phyloP scores from a whole-genome alignment of 2,329 filamentous ascomycete genomes.

The Penicillium sp. region DNA sequence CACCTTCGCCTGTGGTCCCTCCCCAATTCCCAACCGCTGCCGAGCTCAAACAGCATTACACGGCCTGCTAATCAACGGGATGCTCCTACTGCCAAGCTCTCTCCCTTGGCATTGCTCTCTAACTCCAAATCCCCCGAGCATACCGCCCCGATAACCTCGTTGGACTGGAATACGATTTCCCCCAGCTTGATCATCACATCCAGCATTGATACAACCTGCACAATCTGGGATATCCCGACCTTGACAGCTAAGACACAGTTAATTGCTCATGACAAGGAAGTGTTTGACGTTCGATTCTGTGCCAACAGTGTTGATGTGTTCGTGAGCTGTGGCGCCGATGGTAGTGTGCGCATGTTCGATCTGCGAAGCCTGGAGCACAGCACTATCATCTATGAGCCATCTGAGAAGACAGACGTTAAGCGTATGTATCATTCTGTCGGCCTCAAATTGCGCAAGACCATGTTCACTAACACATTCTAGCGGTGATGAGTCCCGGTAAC shows the following conservation, averaged over 20 bases:
- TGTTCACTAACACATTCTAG: conserved; percentile 2
- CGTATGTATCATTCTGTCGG: conserved; percentile 48
- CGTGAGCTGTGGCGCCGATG: conserved; percentile 95
- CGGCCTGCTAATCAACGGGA: conserved; percentile 63
- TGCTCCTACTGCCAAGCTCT: conserved; percentile 74
- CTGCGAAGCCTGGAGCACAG: conserved; percentile 93
- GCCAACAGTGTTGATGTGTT: conserved; percentile 98
- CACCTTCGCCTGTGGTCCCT: conserved; percentile 93
- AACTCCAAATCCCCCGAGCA: conserved; percentile 99
- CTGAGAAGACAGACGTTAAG: conserved; percentile 70
- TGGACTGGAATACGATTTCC: conserved; percentile 98
- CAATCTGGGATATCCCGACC: conserved; percentile 98
- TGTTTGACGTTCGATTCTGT: conserved; percentile 97
- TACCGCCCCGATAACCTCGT: conserved; percentile 89
- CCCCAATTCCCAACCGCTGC: conserved; percentile 63
- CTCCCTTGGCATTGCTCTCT: conserved; percentile 85
- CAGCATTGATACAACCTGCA: conserved; percentile 98
- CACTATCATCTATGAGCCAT: conserved; percentile 98
- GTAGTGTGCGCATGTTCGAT: conserved; percentile 98
- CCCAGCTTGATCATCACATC: conserved; percentile 98
- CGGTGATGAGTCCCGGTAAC: conserved; percentile 51
- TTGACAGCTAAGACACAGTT: conserved; percentile 96
- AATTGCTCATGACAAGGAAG: conserved; percentile 98
- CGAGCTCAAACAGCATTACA: conserved; percentile 66
- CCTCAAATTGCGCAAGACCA: no score